Conservation (phyloP, 495 filamentous ascomycete species). For the Cetradonia linearis region DNA sequence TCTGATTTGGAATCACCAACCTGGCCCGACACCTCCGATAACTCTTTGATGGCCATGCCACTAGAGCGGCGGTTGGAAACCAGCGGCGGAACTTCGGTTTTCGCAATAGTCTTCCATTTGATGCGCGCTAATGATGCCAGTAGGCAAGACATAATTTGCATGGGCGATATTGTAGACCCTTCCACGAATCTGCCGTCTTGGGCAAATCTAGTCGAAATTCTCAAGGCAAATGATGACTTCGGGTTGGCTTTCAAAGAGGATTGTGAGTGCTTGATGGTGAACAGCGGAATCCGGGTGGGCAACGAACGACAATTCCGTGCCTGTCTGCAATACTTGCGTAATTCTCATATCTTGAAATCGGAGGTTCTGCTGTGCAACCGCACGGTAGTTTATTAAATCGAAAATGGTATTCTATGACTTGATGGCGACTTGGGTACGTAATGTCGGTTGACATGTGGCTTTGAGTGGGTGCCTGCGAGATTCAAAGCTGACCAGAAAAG, state of each 20-base stretch:
- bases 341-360: neutral
- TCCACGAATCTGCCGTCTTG: neutral
- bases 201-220: neutral
- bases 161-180: neutral
- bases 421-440: too few relatives aligned
- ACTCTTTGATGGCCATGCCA: too few relatives aligned
- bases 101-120: neutral
- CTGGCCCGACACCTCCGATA: too few relatives aligned
- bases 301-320: neutral
- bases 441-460: too few relatives aligned
- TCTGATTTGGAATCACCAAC: too few relatives aligned
- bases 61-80: neutral
- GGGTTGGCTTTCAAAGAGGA: neutral
- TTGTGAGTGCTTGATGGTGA: neutral
- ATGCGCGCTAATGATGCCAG: neutral
- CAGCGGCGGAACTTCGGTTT: neutral
- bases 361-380: neutral
- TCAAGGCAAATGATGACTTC: neutral
- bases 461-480: too few relatives aligned
- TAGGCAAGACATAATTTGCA: neutral
- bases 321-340: neutral
- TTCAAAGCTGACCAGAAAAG: too few relatives aligned
- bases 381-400: too few relatives aligned
- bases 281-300: neutral
- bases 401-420: too few relatives aligned